A percentile compares a stretch with the other conserved stretches of the same genome.
Conservation (phyloP, 2,329 filamentous ascomycete genomes). For the Ceratocystis variospora region DNA sequence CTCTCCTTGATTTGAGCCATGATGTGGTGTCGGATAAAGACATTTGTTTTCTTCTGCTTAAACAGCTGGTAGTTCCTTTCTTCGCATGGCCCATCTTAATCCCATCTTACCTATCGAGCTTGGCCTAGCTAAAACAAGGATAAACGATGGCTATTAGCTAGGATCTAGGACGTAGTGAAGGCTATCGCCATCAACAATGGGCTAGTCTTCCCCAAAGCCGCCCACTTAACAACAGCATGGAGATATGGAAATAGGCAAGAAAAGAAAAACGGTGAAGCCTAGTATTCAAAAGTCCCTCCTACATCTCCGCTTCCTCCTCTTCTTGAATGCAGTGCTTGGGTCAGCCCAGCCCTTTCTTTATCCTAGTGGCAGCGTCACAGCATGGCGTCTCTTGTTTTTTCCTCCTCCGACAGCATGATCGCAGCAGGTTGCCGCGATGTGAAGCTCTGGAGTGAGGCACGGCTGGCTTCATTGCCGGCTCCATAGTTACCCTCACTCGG, state of each 20-base stretch:
- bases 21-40: background rate
- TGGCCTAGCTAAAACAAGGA: background rate
- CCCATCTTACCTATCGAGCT: background rate
- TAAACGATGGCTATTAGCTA: no score
- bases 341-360: background rate
- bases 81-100: background rate
- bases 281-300: slow-evolving; percentile 2
- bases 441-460: background rate
- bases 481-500: no score
- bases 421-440: background rate
- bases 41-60: background rate
- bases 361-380: background rate
- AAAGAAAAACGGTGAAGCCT: background rate
- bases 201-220: background rate
- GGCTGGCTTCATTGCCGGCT: background rate
- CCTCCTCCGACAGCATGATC: background rate
- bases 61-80: background rate
- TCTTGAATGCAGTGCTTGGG: background rate
- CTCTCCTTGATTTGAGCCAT: background rate
- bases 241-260: background rate
- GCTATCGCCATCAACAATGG: no score
- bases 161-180: no score
- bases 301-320: background rate
- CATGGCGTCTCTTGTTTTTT: no score
- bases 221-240: background rate